These are phyloP conservation scores for Lepidium sativum DNA, from an alignment of 345 rosid genomes.

Conservation along the genomic window DNA sequence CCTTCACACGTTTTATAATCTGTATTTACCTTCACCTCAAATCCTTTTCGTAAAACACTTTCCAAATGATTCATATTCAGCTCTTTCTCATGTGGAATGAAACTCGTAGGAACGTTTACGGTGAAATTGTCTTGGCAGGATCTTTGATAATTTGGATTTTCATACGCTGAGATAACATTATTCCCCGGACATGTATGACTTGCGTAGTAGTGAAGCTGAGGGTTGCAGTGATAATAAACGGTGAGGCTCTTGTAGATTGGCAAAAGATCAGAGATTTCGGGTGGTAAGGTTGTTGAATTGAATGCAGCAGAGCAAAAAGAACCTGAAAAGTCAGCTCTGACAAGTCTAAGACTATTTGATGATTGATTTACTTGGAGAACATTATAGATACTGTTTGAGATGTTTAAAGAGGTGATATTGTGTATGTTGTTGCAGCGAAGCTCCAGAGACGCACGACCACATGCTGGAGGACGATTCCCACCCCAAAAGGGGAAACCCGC, in stretches of 20 bases:
- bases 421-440: slow-evolving; percentile 7
- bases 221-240: slow-evolving; percentile 1
- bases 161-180: not conserved
- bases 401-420: not conserved
- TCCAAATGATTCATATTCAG: not conserved
- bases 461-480: rapidly evolving
- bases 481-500: slow-evolving; percentile 39
- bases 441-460: slow-evolving; percentile 26
- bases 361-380: not conserved
- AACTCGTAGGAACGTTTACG: not conserved
- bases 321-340: not conserved
- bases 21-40: slow-evolving; percentile 21
- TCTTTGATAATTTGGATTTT: not conserved
- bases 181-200: not conserved
- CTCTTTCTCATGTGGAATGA: too few species aligned
- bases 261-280: not conserved
- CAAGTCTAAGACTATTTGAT: slow-evolving; percentile 7
- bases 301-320: not conserved
- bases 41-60: not conserved
- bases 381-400: not conserved
- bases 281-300: not conserved
- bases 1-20: not conserved
- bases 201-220: not conserved
- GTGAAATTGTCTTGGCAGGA: not conserved
- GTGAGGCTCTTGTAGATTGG: not conserved